Evolutionary conservation across 352 stramenopile species (phyloP), one percentile per base, ranked within the genome.

Genomic region (Pythium insidiosum): DNA sequence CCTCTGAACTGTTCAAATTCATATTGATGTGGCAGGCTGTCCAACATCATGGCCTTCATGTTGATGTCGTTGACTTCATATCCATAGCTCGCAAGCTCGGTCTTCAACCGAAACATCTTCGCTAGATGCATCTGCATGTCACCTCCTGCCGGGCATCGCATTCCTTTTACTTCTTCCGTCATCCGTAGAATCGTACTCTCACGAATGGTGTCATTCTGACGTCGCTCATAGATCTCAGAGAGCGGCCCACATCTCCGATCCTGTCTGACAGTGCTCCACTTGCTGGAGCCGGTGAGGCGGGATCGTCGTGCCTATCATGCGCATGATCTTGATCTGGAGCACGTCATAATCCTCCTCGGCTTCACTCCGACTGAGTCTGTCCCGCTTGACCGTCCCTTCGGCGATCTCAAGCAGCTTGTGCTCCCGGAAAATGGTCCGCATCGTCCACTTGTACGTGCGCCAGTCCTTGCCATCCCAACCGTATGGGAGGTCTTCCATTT

Each of bases 1-100:
- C 16, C 41, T n/a, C 41, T 6, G 2, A 47, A n/a, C 16, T 47
- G 41, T 19, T 47, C 41, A 47, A 38, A 47, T 20, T 47, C 41
- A 15, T 47, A 47, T 28, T 29, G 26, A 6, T 36, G 2, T 5
- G 41, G 41, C 4, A 47, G 41, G 38, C 25, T 36, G 9, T 36
- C 29, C 6, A 47, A 12, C 26, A 47, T 25, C 41, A 47, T 47
- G 10, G 21, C 18, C 16, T 47, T 47, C 41, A 47, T 38, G 41
- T 28, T 36, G 25, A 47, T 47, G 16, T 23, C 26, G 15, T 38
- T 35, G 5, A 47, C 26, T 16, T 38, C 41, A 13, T 40, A 49
- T 2, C 16, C 16, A 22, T 49, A 49, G 42, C 42, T 49, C 2
- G 30, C 29, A 19, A 49, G 21, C 16, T 49, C 42, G 4, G 42